These are phyloP conservation scores for Arctium minus DNA, from an alignment of 129 eudicot genomes.

Conservation along the genomic window DNA sequence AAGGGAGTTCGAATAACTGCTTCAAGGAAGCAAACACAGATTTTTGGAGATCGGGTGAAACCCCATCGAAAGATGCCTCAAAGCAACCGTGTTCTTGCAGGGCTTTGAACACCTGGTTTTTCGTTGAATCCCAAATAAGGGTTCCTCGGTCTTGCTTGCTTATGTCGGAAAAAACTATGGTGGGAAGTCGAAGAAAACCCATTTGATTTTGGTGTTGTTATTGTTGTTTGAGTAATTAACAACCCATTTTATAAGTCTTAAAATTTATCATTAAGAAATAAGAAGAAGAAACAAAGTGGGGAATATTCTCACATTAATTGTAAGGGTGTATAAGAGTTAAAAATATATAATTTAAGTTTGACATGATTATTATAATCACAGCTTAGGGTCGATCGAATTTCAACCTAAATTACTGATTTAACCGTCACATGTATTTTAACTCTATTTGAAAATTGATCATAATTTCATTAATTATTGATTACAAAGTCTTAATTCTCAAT, in stretches of 20 bases:
- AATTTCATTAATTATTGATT: neutral
- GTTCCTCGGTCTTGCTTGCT: conserved; percentile 39
- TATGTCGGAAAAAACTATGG: conserved; percentile 40
- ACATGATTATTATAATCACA: neutral
- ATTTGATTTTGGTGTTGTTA: conserved; percentile 19
- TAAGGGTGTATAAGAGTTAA: conserved; percentile 6
- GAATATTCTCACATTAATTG: conserved; percentile 16
- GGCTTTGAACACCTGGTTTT: conserved; percentile 46
- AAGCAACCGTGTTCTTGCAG: conserved; percentile 67
- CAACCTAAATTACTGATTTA: neutral
- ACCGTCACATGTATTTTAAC: neutral
- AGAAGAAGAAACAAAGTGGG: conserved; percentile 19
- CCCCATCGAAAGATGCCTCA: conserved; percentile 46
- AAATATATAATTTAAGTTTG: neutral
- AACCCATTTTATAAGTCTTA: conserved; percentile 9
- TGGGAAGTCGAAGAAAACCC: conserved; percentile 54
- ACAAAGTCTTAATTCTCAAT: neutral
- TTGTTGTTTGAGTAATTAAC: conserved; percentile 16
- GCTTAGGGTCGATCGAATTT: neutral
- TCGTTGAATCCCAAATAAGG: conserved; percentile 37
- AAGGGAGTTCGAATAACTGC: conserved; percentile 65
- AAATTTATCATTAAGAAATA: neutral
- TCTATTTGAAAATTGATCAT: neutral
- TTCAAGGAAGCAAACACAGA: conserved; percentile 32
- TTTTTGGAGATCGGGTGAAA: conserved; percentile 35